Conservation (phyloP, 2,329 filamentous ascomycete species). For the Hypoxylon sp. region DNA sequence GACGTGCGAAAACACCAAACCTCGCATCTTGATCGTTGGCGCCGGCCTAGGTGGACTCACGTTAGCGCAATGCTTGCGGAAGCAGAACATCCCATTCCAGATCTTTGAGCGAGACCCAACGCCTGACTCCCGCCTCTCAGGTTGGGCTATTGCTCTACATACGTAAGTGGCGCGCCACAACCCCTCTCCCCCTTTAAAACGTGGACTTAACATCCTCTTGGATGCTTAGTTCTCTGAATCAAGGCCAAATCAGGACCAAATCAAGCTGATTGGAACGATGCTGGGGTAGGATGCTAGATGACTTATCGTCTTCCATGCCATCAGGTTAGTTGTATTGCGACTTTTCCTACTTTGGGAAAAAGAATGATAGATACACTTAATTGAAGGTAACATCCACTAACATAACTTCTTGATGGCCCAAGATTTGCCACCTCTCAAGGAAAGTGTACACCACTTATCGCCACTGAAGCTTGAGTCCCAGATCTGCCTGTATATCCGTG, state of each 20-base stretch:
- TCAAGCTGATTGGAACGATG: neutral
- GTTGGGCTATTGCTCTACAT: constrained; percentile 42
- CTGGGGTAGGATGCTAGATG: constrained; percentile 28
- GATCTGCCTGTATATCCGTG: constrained; percentile 24
- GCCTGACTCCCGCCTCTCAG: constrained; percentile 26
- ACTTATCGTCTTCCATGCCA: constrained; percentile 27
- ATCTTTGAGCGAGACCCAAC: constrained; percentile 37
- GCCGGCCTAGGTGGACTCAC: constrained; percentile 39
- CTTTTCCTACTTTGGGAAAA: neutral
- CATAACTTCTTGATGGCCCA: neutral
- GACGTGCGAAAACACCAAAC: constrained; percentile 19
- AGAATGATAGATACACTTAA: neutral
- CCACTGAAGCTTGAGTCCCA: constrained; percentile 33
- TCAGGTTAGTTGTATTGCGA: constrained; percentile 20
- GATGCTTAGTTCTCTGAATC: neutral
- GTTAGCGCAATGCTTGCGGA: constrained; percentile 40
- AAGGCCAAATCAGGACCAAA: neutral
- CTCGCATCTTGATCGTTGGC: constrained; percentile 37
- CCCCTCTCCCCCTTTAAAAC: neutral
- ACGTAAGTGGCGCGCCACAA: constrained; percentile 16
- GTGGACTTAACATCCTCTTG: neutral
- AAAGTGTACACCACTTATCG: constrained; percentile 29
- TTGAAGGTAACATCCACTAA: neutral
- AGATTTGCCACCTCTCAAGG: constrained; percentile 38
- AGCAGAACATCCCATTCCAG: constrained; percentile 36